These are phyloP conservation scores for Saccharomyces hybrid DNA, from an alignment of 1,139 yeast species.

Conservation along the genomic window DNA sequence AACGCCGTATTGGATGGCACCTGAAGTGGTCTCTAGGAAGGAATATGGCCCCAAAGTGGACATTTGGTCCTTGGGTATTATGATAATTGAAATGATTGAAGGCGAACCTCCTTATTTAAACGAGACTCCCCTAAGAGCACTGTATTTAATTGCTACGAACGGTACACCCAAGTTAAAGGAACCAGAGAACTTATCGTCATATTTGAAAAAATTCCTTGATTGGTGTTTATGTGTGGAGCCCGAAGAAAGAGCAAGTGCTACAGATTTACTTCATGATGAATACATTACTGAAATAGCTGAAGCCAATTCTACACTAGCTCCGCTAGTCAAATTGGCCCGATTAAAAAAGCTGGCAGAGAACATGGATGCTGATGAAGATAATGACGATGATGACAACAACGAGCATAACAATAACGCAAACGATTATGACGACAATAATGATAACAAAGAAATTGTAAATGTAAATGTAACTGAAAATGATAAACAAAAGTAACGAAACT, in stretches of 20 bases:
- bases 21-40: constrained; percentile 43
- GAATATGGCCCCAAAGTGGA: constrained; percentile 94
- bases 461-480: too few species aligned
- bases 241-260: constrained; percentile 70
- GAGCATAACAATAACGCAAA: too few species aligned
- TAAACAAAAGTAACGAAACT: too few species aligned
- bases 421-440: too few species aligned
- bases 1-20: too few species aligned
- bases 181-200: constrained; percentile 63
- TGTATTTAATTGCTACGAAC: constrained; percentile 81
- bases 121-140: constrained; percentile 79
- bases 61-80: constrained; percentile 91
- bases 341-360: constrained; percentile 57
- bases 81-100: constrained; percentile 95
- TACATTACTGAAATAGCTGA: constrained; percentile 60
- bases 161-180: constrained; percentile 88
- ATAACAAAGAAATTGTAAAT: too few species aligned
- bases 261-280: constrained; percentile 57
- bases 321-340: constrained; percentile 76
- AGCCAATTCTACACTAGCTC: constrained; percentile 63
- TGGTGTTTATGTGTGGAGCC: constrained; percentile 77
- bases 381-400: too few species aligned
- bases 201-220: constrained; percentile 57
- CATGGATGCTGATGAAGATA: constrained; percentile 20
- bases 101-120: constrained; percentile 97